These are phyloP conservation scores for Ogataea degrootiae DNA, from an alignment of 805 yeast species.

Conservation along the genomic window DNA sequence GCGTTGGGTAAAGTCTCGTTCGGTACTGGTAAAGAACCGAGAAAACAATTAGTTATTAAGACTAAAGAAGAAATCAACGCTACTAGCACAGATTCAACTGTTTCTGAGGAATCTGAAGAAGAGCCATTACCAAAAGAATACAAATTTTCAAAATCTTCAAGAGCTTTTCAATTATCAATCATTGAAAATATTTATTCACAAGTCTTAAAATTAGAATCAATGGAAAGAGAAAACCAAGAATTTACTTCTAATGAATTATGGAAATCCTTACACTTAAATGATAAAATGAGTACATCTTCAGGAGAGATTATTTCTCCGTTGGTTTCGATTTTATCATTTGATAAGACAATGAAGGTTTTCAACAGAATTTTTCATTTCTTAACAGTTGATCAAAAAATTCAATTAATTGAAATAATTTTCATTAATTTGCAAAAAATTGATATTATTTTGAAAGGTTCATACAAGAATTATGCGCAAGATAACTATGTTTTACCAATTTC, in stretches of 20 bases:
- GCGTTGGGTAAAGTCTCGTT: conserved; percentile 84
- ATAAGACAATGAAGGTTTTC: conserved; percentile 84
- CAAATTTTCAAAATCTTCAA: conserved; percentile 32
- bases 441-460: conserved; percentile 75
- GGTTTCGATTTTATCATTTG: conserved; percentile 73
- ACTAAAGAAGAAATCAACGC: conserved; percentile 20
- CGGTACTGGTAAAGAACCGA: conserved; percentile 78
- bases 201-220: conserved; percentile 74
- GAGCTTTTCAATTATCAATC: conserved; percentile 54
- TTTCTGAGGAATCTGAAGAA: conserved; percentile 13
- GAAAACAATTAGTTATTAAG: conserved; percentile 69
- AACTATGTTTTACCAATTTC: conserved; percentile 49
- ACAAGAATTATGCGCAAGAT: conserved; percentile 48
- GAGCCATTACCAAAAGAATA: conserved; percentile 28
- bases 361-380: conserved; percentile 85
- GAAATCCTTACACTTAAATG: conserved; percentile 73
- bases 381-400: conserved; percentile 67
- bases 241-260: conserved; percentile 53
- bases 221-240: conserved; percentile 51
- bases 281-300: conserved; percentile 43
- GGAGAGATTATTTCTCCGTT: conserved; percentile 72
- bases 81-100: too few relatives aligned
- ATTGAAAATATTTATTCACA: conserved; percentile 77
- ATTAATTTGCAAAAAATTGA: conserved; percentile 75
- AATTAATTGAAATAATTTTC: conserved; percentile 72